Percentiles rank a stretch among this genome's conserved stretches.
Evolutionary conservation across 2,329 filamentous ascomycete genomes (phyloP).

Genomic region (Colletotrichum lindemuthianum): DNA sequence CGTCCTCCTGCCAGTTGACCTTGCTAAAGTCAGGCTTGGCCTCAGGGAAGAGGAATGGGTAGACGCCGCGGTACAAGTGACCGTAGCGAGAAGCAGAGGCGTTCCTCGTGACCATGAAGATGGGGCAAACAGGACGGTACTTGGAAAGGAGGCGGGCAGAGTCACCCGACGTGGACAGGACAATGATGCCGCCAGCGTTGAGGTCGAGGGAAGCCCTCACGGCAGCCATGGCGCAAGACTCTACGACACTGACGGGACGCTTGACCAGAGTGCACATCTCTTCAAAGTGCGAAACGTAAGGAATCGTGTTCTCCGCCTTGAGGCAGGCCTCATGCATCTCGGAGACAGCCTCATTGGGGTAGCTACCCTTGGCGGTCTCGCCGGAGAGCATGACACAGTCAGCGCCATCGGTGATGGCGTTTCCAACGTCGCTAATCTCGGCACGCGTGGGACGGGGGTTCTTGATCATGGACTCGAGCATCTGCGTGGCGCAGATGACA

Average conservation of each 20-base stretch:
- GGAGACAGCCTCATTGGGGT: constrained; percentile 88
- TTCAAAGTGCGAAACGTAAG: constrained; percentile 96
- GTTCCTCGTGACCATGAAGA: constrained; percentile 98
- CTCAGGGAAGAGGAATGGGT: constrained; percentile 95
- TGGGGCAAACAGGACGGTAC: constrained; percentile 98
- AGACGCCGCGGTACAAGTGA: constrained; percentile 97
- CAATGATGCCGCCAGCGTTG: constrained; percentile 94
- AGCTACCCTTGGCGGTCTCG: constrained; percentile 97
- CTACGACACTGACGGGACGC: constrained; percentile 85
- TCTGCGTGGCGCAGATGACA: constrained; percentile 98
- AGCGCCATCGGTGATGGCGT: constrained; percentile 95
- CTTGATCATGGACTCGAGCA: constrained; percentile 99
- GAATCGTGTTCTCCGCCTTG: constrained; percentile 95
- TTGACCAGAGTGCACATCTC: constrained; percentile 87
- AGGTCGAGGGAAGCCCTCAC: constrained; percentile 96
- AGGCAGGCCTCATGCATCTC: constrained; percentile 99
- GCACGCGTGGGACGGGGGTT: constrained; percentile 98
- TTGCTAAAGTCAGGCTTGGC: constrained; percentile 93
- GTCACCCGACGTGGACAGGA: constrained; percentile 93
- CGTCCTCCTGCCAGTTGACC: constrained; percentile 98
- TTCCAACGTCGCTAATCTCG: constrained; percentile 98
- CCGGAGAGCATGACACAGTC: constrained; percentile 99
- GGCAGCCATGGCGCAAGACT: constrained; percentile 97
- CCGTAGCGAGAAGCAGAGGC: constrained; percentile 85
- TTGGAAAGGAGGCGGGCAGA: constrained; percentile 97